Evolutionary conservation across 148 eudicot genomes (phyloP), one percentile per base, ranked within the genome.

Genomic region (Spergularia bocconei): DNA sequence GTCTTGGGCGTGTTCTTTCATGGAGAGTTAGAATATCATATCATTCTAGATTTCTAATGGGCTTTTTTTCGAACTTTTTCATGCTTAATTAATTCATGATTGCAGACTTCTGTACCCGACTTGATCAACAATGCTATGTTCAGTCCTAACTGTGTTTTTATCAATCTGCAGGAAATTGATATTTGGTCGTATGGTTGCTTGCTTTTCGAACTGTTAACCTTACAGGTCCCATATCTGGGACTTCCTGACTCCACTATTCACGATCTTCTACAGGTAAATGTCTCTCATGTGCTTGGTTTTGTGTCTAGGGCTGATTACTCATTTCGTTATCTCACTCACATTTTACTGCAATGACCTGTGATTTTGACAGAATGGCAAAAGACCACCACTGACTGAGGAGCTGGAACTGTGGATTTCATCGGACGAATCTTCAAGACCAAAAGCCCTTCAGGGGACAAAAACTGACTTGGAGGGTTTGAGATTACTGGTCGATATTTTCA

Each of bases 111-210:
- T 54, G n/a, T 25, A 53, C 63, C 65, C 41, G 65, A 48, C 48
- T 55, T 19, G 79, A 36, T 20, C 6, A 36, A 7, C 2, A 36
- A 6, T 44, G 1, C 56, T 5, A 48, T 55, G 6, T 33, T 23
- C 20, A 11, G 33, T 13, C 62, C 65, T n/a, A 47, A 20, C 25
- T 44, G 57, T 44, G 4, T 44, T 16, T 56, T 33, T 63, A 77
- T 63, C 21, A 47, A 36, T 74, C 55, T 79, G 69, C 82, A 94
- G 99, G 97, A 92, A 82, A 93, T 89, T 82, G 99, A 95, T 87
- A 84, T 95, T 58, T 95, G 99, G 99, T 95, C 99, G 38, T 95
- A 86, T 80, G 99, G 99, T 25, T 95, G 99, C 84, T 69, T 95
- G 77, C 85, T 92, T 19, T 79, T 88, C 83, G 99, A 95, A 76